Evolutionary conservation across 768 basidiomycete genomes (phyloP), one percentile per base, ranked within the genome.

Genomic region (Coprinellus micaceus): DNA sequence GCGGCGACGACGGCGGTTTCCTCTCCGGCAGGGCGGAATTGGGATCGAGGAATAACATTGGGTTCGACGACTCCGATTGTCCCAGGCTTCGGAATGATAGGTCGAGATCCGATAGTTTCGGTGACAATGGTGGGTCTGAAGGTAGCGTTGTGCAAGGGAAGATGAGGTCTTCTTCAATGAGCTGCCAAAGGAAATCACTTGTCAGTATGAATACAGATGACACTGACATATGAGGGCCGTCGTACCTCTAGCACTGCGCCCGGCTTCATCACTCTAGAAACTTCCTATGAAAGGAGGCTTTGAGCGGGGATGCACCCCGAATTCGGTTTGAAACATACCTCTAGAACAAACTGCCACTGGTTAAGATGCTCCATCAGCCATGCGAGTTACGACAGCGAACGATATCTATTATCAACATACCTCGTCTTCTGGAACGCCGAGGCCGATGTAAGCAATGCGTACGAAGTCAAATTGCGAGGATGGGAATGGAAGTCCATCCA

Each of bases 361-460:
- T 36, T 25, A 29, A 39, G 40, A 33, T 12, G 15, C 48, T 33
- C n/a, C 21, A 39, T 47, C 22, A 51, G 24, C 24, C 57, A 60
- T 36, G 24, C 22, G 46, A 50, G 60, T 22, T 44, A 40, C 37
- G 36, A n/a, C n/a, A 29, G 36, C 43, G 26, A 21, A 17, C 15
- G 11, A 22, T 19, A 45, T 15, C 12, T 28, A 51, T 11, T 47
- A 53, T 47, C 21, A 26, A 58, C 60, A 36, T 54, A 74, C 85
- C 78, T 88, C 83, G 63, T 87, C 82, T 68, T 89, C 87, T 11
- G 88, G 87, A 33, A 89, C 80, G 21, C 80, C 85, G 4, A 89
- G 76, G 2, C 85, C 86, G 52, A 88, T 78, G 37, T 79, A 77
- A 30, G 77, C 78, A 62, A 88, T 80, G 48, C 85, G 77, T 9